A percentile compares a stretch with the other conserved stretches of the same genome.
Evolutionary conservation across 306 rosid genomes (phyloP).

Genomic region (Corylus americana): DNA sequence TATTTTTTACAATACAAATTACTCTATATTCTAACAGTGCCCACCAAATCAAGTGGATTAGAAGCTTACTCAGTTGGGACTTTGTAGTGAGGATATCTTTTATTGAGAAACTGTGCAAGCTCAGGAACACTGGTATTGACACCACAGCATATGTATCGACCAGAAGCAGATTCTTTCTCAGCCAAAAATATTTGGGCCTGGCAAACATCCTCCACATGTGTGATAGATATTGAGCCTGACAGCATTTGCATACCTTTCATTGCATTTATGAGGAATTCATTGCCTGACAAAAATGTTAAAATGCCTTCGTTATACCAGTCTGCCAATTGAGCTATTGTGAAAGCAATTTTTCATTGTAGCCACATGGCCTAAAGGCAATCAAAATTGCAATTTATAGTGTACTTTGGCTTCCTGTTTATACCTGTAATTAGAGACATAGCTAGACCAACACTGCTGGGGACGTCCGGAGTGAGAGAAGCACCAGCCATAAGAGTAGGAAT

Average conservation of each 20-base stretch:
- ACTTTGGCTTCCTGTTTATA: constrained; percentile 8
- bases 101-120: constrained; percentile 68
- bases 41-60: background rate
- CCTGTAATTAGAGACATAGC: constrained; percentile 65
- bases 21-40: too few relatives aligned
- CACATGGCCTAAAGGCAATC: background rate
- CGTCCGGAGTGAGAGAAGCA: constrained; percentile 62
- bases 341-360: background rate
- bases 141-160: constrained; percentile 67
- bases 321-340: background rate
- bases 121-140: constrained; percentile 64
- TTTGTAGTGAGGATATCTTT: constrained; percentile 58
- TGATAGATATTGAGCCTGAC: constrained; percentile 63
- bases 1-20: too few relatives aligned
- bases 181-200: constrained; percentile 74
- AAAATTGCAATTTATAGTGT: background rate
- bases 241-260: constrained; percentile 72
- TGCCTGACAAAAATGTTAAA: constrained; percentile 47
- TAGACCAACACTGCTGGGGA: constrained; percentile 56
- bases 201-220: constrained; percentile 78
- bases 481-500: constrained; percentile 69
- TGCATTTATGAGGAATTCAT: constrained; percentile 56
- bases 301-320: constrained; percentile 5
- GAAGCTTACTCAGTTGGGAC: constrained; percentile 72
- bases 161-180: constrained; percentile 79